Conservation (phyloP, 176 grass and related monocot species). For the Eleusine coracana region DNA sequence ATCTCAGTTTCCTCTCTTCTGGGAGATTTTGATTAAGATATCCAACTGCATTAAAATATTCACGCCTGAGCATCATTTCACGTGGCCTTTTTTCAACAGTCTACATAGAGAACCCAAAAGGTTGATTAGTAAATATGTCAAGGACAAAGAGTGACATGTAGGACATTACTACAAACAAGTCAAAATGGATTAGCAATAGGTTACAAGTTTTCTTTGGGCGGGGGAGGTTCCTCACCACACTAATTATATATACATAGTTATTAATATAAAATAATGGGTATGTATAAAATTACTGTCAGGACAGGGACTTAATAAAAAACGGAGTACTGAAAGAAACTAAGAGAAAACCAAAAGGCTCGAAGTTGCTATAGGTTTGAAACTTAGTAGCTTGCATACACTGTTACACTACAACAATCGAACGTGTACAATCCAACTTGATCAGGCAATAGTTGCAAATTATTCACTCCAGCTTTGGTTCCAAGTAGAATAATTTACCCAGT, state of each 20-base stretch:
- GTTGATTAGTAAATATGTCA: slow-evolving; percentile 2
- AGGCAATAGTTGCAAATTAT: slow-evolving; percentile 10
- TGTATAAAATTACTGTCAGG: neutral
- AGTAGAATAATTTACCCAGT: neutral
- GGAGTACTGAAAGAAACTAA: neutral
- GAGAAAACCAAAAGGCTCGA: neutral
- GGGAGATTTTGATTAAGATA: slow-evolving; percentile 97
- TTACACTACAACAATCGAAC: neutral
- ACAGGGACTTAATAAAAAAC: neutral
- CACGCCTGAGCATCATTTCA: slow-evolving; percentile 99
- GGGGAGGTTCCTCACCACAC: neutral
- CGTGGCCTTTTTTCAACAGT: slow-evolving; percentile 99
- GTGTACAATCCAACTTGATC: slow-evolving; percentile 3
- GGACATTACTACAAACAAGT: slow-evolving; percentile 29
- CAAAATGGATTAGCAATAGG: slow-evolving; percentile 1
- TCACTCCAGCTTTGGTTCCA: slow-evolving; percentile 15
- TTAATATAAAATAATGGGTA: neutral
- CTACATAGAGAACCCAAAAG: slow-evolving; percentile 51
- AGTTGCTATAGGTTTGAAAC: neutral
- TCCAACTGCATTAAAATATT: slow-evolving; percentile 85
- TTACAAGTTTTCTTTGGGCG: neutral
- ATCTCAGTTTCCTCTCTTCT: slow-evolving; percentile 84
- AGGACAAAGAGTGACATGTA: slow-evolving; percentile 11
- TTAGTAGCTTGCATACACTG: neutral
- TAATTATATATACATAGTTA: neutral